Base-by-base conservation (phyloP, 805 yeast genomes). In the Teunomyces gatunensis region DNA sequence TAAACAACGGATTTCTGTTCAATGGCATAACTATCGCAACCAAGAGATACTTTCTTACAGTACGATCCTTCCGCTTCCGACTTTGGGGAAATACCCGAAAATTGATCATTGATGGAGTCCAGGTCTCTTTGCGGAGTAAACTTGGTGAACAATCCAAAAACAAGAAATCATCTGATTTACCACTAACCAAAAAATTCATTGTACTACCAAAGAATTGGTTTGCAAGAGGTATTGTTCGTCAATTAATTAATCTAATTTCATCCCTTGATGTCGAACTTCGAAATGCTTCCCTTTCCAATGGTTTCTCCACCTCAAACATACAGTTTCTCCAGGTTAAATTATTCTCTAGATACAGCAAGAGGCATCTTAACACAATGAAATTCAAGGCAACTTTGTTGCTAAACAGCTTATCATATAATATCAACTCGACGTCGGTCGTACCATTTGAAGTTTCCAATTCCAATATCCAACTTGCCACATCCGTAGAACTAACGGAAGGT, bases 1-100 rank as follows among this genome's bases (percentile, higher is more conserved):
- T 72, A 33, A 69, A 65, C 52, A 71, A 71, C 51, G 77, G 77
- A 9, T 45, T 73, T 2, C 67, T 58, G 67, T 55, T 71, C 52
- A 68, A 70, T 50, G 56, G 64, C 3, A 53, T 73, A 20, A 42
- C 57, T 4, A 44, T 65, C 45, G 44, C 44, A 9, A 47, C 54
- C 18, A 48, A 46, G 23, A 44, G 40, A 23, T n/a, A 46, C n/a
- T 20, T 42, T 13, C 12, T 71, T 1, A 21, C 46, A 3, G 40
- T 67, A 5, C 50, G 54, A 9, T 59, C 68, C 11, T 39, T 69
- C 2, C 50, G 73, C 18, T 52, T 71, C 28, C 53, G 70, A 33
- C 57, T 71, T 15, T 73, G 77, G 77, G 75, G 76, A 5, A 69
- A 65, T 43, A 50, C 67, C 15, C 51, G 65, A 36, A 61, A 53